These are phyloP conservation scores for Solanum pinnatisectum DNA, from an alignment of 257 asterid species.

Conservation along the genomic window DNA sequence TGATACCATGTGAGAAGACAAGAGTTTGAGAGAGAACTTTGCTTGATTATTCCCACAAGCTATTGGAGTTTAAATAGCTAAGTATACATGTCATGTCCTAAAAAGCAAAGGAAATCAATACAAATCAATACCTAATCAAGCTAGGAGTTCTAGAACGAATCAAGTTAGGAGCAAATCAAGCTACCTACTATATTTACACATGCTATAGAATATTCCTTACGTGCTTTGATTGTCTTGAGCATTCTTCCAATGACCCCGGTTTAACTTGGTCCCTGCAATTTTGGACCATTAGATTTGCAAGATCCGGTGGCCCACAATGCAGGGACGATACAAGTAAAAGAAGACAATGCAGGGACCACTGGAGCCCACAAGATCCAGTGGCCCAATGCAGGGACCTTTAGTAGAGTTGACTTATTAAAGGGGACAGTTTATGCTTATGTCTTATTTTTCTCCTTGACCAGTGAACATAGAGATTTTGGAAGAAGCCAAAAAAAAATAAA, in stretches of 20 bases:
- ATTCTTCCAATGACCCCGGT: neutral
- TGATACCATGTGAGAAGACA: neutral
- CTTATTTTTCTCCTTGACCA: neutral
- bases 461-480: neutral
- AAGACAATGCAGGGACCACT: neutral
- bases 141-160: neutral
- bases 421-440: neutral
- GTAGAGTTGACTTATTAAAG: neutral
- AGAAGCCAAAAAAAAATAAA: neutral
- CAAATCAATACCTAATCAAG: neutral
- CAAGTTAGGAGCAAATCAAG: neutral
- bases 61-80: neutral
- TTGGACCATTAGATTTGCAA: neutral
- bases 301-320: neutral
- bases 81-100: neutral
- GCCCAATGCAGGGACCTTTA: neutral
- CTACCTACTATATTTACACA: neutral
- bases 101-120: neutral
- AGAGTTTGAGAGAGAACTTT: neutral
- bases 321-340: neutral
- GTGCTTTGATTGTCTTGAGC: neutral
- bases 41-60: neutral
- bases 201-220: neutral
- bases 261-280: neutral
- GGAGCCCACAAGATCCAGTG: neutral